Base-by-base conservation (phyloP, 169 alveolate species). In the Theileria sp. region DNA sequence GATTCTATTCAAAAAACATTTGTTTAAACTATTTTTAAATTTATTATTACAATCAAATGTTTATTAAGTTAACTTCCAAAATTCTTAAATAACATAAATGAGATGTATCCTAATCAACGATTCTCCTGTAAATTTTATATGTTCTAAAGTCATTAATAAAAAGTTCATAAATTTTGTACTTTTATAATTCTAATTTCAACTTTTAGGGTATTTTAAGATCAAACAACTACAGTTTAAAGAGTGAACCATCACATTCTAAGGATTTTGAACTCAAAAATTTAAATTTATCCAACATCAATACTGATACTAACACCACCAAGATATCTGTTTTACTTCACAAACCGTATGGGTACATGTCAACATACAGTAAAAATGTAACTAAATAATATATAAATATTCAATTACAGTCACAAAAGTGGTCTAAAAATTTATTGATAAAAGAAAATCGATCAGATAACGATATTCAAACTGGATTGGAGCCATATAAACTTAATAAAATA, bases 311-410 rank as follows among this genome's bases (percentile, higher is more conserved):
- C 15, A 32, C 74, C 12, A 58, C 54, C 72, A 79, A 79, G 80
- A 54, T 85, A 8, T 28, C 87, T 10, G 76, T 85, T 7, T 25
- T 85, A 13, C 36, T 85, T 32, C 91, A 85, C 76, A 85, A 85
- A 60, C 91, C 91, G 13, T 69, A 58, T n/a, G 85, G 86, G 9
- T 85, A 79, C 49, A 34, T 79, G 12, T 85, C 91, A 26, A 79
- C 84, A 3, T 79, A 30, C 26, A 71, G 58, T 12, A 71, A 36
- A 30, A 68, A 75, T 26, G 87, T 77, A 49, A 50, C 67, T 28
- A 25, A n/a, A 8, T 50, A 49, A 19, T 0, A 12, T 30, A 7
- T 17, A 15, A 17, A 17, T 30, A 51, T 15, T 19, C 13, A n/a
- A 23, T 17, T 19, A 21, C 50, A 83, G 89, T 44, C 86, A 12